These are phyloP conservation scores for Trichophyton benhamiae DNA, from an alignment of 2,329 filamentous ascomycete genomes.

Conservation along the genomic window DNA sequence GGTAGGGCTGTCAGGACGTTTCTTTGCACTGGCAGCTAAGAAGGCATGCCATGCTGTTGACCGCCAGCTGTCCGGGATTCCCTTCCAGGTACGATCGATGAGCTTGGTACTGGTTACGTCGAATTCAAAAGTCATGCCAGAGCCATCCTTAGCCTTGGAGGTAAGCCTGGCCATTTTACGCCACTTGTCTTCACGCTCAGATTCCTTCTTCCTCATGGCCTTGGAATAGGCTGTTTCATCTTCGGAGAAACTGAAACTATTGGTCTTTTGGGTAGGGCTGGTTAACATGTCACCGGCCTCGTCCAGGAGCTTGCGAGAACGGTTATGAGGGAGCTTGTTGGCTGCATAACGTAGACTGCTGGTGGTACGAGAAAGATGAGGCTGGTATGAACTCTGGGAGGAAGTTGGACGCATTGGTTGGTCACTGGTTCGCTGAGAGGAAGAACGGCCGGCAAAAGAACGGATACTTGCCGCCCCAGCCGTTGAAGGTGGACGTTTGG, in stretches of 20 bases:
- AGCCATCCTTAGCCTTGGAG: conserved; percentile 37
- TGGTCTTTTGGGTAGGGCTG: conserved; percentile 41
- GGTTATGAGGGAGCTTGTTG: conserved; percentile 42
- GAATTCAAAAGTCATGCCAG: conserved; percentile 62
- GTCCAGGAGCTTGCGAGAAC: conserved; percentile 29
- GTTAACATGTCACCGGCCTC: conserved; percentile 56
- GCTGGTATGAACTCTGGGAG: conserved; percentile 35
- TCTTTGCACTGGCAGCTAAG: conserved; percentile 61
- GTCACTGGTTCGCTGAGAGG: conserved; percentile 31
- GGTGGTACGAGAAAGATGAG: conserved; percentile 29
- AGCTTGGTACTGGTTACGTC: conserved; percentile 73
- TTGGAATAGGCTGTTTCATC: conserved; percentile 38
- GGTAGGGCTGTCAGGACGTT: conserved; percentile 46
- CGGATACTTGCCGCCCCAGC: conserved; percentile 34
- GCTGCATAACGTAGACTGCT: conserved; percentile 41
- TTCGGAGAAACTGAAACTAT: conserved; percentile 32
- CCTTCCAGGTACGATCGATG: conserved; percentile 90
- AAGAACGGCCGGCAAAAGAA: conserved; percentile 33
- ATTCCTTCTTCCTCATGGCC: conserved; percentile 46
- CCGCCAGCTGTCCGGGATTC: conserved; percentile 92
- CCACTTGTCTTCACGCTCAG: conserved; percentile 54
- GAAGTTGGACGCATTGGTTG: conserved; percentile 35
- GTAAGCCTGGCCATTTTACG: conserved; percentile 49
- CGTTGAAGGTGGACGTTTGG: conserved; percentile 37
- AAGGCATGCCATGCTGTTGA: conserved; percentile 92